Percentiles rank a stretch among this genome's conserved stretches.
Conservation (phyloP, 2,329 filamentous ascomycete genomes). For the Aspergillus viridinutans region DNA sequence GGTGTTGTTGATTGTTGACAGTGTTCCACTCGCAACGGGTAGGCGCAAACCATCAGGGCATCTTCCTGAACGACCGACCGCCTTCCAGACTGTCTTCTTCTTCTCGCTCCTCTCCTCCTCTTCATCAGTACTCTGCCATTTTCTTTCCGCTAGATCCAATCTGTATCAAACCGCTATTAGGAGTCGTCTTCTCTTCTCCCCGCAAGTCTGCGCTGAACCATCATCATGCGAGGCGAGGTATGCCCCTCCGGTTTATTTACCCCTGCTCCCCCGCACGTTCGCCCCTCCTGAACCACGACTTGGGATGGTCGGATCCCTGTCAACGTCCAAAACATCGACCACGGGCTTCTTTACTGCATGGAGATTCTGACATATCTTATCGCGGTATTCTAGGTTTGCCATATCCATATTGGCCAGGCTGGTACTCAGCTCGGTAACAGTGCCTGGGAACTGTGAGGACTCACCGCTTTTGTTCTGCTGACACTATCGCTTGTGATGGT, state of each 20-base stretch:
- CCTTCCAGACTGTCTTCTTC: background rate
- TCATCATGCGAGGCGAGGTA: constrained; percentile 37
- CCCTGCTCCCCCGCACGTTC: constrained; percentile 13
- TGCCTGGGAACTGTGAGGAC: constrained; percentile 63
- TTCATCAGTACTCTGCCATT: constrained; percentile 2
- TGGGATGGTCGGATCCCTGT: background rate
- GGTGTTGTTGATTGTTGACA: constrained; percentile 6
- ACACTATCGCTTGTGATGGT: background rate
- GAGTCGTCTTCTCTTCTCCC: background rate
- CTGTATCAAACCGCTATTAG: background rate
- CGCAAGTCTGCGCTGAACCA: background rate
- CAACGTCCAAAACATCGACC: background rate
- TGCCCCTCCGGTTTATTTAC: constrained; percentile 15
- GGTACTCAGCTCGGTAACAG: constrained; percentile 65
- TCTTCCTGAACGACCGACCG: background rate
- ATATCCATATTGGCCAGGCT: constrained; percentile 66
- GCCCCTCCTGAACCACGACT: background rate
- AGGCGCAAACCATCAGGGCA: constrained; percentile 5
- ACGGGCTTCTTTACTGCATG: background rate
- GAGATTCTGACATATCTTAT: constrained; percentile 9
- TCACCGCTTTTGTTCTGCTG: constrained; percentile 24
- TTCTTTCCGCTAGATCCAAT: background rate
- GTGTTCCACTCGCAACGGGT: constrained; percentile 3
- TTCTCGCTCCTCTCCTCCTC: background rate
- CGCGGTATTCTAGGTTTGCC: constrained; percentile 51